phyloP scores from a whole-genome alignment of 805 yeast genomes.

The Candida pseudofarinosa region DNA sequence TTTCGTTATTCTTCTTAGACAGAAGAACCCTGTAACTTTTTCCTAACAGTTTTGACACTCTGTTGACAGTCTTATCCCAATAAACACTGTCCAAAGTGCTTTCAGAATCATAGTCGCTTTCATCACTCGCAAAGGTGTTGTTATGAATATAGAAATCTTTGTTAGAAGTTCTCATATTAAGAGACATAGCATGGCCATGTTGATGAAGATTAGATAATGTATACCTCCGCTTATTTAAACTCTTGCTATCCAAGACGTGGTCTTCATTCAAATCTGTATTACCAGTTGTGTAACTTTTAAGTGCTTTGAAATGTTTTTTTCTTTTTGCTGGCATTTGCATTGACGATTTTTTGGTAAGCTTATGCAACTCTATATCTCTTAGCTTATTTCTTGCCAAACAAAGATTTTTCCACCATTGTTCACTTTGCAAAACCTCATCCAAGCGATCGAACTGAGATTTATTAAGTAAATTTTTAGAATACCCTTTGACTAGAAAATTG shows the following conservation, averaged over 20 bases:
- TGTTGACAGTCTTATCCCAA: background rate
- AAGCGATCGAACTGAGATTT: constrained; percentile 38
- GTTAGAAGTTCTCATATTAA: constrained; percentile 64
- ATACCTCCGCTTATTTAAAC: constrained; percentile 36
- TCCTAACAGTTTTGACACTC: background rate
- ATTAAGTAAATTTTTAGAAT: constrained; percentile 28
- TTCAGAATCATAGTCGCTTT: constrained; percentile 11
- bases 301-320: background rate
- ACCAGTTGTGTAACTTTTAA: background rate
- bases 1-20: background rate
- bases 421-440: constrained; percentile 48
- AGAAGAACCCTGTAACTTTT: background rate
- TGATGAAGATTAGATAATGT: constrained; percentile 66
- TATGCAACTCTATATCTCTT: constrained; percentile 30
- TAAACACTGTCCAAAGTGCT: constrained; percentile 1
- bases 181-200: constrained; percentile 62
- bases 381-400: constrained; percentile 49
- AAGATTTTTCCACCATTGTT: constrained; percentile 84
- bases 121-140: constrained; percentile 15
- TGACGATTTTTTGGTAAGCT: constrained; percentile 10
- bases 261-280: background rate
- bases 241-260: constrained; percentile 19
- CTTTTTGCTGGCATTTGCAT: constrained; percentile 1
- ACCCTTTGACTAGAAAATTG: constrained; percentile 74
- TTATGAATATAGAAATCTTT: constrained; percentile 27